A percentile compares a stretch with the other conserved stretches of the same genome.
phyloP scores from a whole-genome alignment of 148 eudicot species.

The Rhododendron henanense region DNA sequence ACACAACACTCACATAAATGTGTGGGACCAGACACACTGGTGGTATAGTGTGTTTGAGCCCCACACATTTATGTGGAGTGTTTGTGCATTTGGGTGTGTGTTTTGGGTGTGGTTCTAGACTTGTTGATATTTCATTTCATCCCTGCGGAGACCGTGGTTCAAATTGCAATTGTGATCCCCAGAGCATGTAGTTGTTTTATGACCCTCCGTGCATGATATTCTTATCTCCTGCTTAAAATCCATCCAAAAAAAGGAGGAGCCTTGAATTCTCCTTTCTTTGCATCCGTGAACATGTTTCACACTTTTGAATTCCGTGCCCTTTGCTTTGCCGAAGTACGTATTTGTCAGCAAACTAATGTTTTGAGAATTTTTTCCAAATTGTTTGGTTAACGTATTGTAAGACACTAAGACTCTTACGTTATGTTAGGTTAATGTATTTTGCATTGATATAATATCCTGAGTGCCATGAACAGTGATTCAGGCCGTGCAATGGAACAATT shows the following conservation, averaged over 20 bases:
- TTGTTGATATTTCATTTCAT: not conserved
- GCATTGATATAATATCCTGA: not conserved
- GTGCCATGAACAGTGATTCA: not conserved
- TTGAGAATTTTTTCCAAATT: not conserved
- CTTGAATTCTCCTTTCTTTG: not conserved
- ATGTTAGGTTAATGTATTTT: not conserved
- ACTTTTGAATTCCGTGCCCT: not conserved
- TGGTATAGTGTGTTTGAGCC: too few relatives aligned
- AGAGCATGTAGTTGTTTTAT: not conserved
- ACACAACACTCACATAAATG: too few relatives aligned
- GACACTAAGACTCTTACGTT: not conserved
- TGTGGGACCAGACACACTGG: too few relatives aligned
- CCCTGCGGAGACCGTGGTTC: not conserved
- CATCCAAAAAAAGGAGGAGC: not conserved
- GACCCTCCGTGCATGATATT: not conserved
- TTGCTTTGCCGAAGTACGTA: not conserved
- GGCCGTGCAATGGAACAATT: not conserved
- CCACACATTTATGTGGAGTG: too few relatives aligned
- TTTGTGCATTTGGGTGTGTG: too few relatives aligned
- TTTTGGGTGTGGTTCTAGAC: too few relatives aligned
- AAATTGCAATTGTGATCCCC: not conserved
- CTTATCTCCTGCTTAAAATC: not conserved
- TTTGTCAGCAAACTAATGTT: not conserved
- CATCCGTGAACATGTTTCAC: not conserved
- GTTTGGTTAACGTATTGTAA: not conserved